Conservation (phyloP, 2,329 filamentous ascomycete genomes). For the Trichothecium roseum region DNA sequence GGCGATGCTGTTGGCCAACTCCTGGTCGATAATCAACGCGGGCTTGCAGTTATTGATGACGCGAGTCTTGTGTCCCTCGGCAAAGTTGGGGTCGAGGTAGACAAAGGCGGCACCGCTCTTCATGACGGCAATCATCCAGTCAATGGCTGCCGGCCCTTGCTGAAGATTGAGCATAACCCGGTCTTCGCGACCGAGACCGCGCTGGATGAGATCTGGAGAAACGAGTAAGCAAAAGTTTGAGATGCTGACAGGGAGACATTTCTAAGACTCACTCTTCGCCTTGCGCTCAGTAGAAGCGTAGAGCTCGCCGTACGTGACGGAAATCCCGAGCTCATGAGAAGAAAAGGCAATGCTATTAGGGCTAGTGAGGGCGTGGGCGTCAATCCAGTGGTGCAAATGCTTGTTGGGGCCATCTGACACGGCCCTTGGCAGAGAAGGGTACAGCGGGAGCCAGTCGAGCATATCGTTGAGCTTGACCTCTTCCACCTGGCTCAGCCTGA, state of each 20-base stretch:
- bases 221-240: background rate
- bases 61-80: constrained; percentile 1
- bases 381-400: constrained; percentile 6
- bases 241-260: too few relatives aligned
- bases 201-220: background rate
- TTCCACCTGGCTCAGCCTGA: constrained; percentile 1
- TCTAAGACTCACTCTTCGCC: constrained; percentile 1
- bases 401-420: constrained; percentile 1
- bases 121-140: constrained; percentile 5
- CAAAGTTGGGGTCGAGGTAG: constrained; percentile 3
- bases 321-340: constrained; percentile 1
- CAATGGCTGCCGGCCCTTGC: constrained; percentile 1
- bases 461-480: constrained; percentile 2
- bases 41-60: constrained; percentile 4
- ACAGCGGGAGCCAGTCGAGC: constrained; percentile 4
- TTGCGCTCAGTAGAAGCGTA: constrained; percentile 3
- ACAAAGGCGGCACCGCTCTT: constrained; percentile 5
- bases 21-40: constrained; percentile 2
- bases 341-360: background rate
- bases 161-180: constrained; percentile 1
- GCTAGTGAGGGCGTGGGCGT: constrained; percentile 4
- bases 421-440: constrained; percentile 1
- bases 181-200: background rate
- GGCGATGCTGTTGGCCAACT: background rate
- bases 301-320: constrained; percentile 4